A percentile compares a stretch with the other conserved stretches of the same genome.
These are phyloP conservation scores for Tolypocladium tropicale DNA, from an alignment of 2,329 filamentous ascomycete genomes.

Conservation along the genomic window DNA sequence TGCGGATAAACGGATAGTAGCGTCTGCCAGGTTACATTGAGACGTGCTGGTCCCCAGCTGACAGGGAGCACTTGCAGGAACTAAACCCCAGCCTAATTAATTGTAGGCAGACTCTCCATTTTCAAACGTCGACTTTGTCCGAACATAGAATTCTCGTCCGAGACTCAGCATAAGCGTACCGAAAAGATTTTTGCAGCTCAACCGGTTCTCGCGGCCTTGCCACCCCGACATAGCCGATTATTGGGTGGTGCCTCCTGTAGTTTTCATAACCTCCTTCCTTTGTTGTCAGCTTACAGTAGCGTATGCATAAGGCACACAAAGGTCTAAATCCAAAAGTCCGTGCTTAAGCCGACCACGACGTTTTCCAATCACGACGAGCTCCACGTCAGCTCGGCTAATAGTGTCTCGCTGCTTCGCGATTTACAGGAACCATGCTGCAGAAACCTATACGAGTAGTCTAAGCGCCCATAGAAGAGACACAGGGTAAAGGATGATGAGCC, in stretches of 20 bases:
- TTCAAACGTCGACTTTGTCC: neutral
- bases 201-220: neutral
- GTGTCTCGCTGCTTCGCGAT: neutral
- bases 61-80: neutral
- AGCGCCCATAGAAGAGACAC: neutral
- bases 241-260: neutral
- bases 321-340: neutral
- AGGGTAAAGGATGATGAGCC: too few species aligned
- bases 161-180: neutral
- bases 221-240: neutral
- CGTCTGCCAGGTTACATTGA: neutral
- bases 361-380: neutral
- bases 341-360: neutral
- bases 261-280: neutral
- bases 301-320: neutral
- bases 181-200: neutral
- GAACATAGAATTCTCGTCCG: neutral
- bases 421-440: too few species aligned
- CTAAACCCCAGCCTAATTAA: neutral
- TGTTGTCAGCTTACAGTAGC: neutral
- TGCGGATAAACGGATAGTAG: neutral
- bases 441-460: too few species aligned
- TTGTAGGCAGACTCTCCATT: neutral
- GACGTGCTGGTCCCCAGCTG: neutral
- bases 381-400: neutral